Conservation (phyloP, 2,329 filamentous ascomycete genomes). For the Fusarium sp. region DNA sequence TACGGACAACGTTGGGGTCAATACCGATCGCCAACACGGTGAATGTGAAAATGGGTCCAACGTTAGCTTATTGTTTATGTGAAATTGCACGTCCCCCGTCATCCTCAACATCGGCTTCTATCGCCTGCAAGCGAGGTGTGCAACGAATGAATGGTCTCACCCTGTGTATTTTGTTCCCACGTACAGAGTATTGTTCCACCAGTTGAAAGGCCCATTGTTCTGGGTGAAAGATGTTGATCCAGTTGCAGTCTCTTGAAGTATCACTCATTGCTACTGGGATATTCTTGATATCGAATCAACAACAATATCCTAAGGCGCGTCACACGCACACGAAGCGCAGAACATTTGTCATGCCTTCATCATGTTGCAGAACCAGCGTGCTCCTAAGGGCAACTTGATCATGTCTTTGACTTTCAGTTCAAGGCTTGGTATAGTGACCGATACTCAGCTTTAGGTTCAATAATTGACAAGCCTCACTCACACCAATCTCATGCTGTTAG, state of each 20-base stretch:
- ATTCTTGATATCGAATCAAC: constrained; percentile 23
- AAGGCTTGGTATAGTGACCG: neutral
- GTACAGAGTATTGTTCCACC: neutral
- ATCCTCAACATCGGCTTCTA: neutral
- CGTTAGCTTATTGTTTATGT: constrained; percentile 6
- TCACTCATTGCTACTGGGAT: neutral
- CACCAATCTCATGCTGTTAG: constrained; percentile 4
- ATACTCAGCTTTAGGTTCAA: neutral
- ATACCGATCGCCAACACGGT: neutral
- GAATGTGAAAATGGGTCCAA: constrained; percentile 1
- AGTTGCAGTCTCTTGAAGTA: neutral
- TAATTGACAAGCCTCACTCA: neutral
- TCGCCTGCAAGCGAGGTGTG: constrained; percentile 10
- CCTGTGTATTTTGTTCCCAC: neutral
- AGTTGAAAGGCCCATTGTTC: neutral
- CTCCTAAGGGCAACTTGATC: neutral
- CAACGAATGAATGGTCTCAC: neutral
- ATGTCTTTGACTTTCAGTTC: neutral
- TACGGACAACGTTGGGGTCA: neutral
- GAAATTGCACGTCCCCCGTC: constrained; percentile 25
- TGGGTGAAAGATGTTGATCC: neutral
- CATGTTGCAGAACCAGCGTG: constrained; percentile 28
- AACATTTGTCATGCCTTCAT: constrained; percentile 35
- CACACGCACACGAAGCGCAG: constrained; percentile 25
- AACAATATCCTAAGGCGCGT: constrained; percentile 1